Evolutionary conservation across 805 yeast genomes (phyloP), one percentile per base, ranked within the genome.

Genomic region (Sugiyamaella chiloensis): DNA sequence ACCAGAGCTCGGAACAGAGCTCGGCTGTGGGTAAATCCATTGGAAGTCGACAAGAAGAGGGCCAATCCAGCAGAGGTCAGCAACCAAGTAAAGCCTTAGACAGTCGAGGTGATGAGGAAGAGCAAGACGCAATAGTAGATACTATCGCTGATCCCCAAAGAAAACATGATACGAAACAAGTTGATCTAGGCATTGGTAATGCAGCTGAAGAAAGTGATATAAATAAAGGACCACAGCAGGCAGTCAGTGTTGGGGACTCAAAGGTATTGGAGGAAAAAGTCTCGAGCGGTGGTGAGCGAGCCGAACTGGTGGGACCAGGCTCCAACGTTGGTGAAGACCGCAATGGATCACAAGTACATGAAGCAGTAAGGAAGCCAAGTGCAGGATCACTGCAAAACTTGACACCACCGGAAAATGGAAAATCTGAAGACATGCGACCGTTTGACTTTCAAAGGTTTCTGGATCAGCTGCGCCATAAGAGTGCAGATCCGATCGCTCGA

Each of bases 401-500:
- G n/a, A 20, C 14, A 9, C 12, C n/a, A 6, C 42, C 8, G 17
- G 42, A 40, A 12, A 40, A 40, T 8, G 21, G 11, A 2, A 21
- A 9, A 2, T 23, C 50, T 11, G 55, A 48, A 2, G 51, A 46
- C 23, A 42, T 35, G 2, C 31, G 29, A 21, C 71, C 76, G 3
- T 90, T 91, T 66, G 96, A 93, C 63, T 93, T 91, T 63, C 96
- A 87, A 61, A 66, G 74, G 20, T 93, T 93, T 61, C 71, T 89
- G 32, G 72, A 73, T 9, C 86, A 84, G 55, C 73, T 93, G 55
- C 81, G 84, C 50, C 75, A 78, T 44, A 83, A 81, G 53, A 73
- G 75, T 46, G 96, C 98, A 4, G 96, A 87, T 49, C 97, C 98
- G 0, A 76, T 89, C 30, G 89, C 90, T 4, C 77, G 87, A 48